These are phyloP conservation scores for Lachancea lanzarotensis DNA, from an alignment of 805 yeast genomes.

Conservation along the genomic window DNA sequence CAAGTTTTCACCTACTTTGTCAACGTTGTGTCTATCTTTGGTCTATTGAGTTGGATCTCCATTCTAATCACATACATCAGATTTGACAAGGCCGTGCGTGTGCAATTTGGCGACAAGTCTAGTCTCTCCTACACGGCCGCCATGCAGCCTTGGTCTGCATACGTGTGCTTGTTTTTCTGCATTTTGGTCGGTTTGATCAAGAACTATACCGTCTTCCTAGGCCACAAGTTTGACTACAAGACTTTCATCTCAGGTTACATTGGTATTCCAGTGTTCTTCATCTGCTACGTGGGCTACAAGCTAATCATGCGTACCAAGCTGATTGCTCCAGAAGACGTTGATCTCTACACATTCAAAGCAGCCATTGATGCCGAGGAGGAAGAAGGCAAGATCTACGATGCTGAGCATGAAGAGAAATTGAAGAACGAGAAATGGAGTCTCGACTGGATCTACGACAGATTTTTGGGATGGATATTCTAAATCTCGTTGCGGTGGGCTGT, in stretches of 20 bases:
- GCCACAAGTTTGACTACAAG: slow-evolving; percentile 52
- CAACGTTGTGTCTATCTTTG: slow-evolving; percentile 70
- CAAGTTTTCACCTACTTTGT: slow-evolving; percentile 63
- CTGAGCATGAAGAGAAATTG: slow-evolving; percentile 25
- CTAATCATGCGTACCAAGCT: slow-evolving; percentile 43
- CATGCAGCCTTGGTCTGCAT: slow-evolving; percentile 62
- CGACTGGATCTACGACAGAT: slow-evolving; percentile 44
- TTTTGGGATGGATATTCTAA: slow-evolving; percentile 45
- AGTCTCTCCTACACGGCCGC: slow-evolving; percentile 57
- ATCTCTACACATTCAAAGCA: slow-evolving; percentile 41
- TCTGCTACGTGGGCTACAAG: slow-evolving; percentile 55
- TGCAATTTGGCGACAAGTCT: slow-evolving; percentile 57
- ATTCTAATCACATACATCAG: slow-evolving; percentile 61
- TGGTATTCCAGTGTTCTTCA: slow-evolving; percentile 52
- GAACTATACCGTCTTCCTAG: slow-evolving; percentile 67
- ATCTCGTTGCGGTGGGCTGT: not conserved
- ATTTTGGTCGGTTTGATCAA: slow-evolving; percentile 53
- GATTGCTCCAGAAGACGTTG: slow-evolving; percentile 51
- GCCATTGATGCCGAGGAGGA: slow-evolving; percentile 30
- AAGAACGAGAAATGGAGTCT: slow-evolving; percentile 29
- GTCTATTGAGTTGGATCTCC: slow-evolving; percentile 68
- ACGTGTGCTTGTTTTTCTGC: slow-evolving; percentile 49
- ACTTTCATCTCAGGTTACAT: slow-evolving; percentile 73
- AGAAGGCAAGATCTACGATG: slow-evolving; percentile 28
- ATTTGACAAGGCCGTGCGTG: slow-evolving; percentile 58